Base-by-base conservation (phyloP, 169 alveolate species). In the Cryptosporidium meleagridis region DNA sequence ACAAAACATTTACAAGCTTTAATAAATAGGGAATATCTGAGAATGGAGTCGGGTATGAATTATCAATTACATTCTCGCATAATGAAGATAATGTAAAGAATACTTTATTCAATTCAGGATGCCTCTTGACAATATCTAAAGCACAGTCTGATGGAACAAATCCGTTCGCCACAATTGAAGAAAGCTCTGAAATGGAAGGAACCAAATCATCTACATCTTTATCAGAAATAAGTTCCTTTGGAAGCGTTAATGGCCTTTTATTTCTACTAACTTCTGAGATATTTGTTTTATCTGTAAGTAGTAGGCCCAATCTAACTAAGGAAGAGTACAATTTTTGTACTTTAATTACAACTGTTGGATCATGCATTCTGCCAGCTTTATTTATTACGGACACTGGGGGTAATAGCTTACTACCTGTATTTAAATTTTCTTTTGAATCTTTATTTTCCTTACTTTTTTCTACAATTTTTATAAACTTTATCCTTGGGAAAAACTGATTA, bases 111-210 rank as follows among this genome's bases (percentile, higher is more conserved):
- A 61, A 51, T 26, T 45, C 73, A 5, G 80, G 48, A 16, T 55
- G 16, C 35, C 12, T 65, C 8, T 80, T 80, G n/a, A 51, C 7
- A 16, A 80, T 67, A n/a, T 39, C 37, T 16, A 21, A 33, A 21
- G 89, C 89, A 26, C 89, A 80, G 3, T 59, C 75, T n/a, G 75
- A 62, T 21, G 75, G 69, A 2, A 44, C 44, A n/a, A 80, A n/a
- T 26, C 69, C 44, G 33, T 59, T 59, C 16, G 67, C n/a, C 14
- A 80, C 68, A 45, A 80, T 80, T 29, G 23, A 2, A 23, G 65
- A 45, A 37, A 80, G 33, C 0, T 80, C 75, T 14, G 61, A 45
- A 29, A 65, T 35, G 16, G 73, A 41, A 7, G 65, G 59, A 44
- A 80, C 69, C 35, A 80, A n/a, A 4, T 65, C 67, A 31, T 62